Evolutionary conservation across 257 asterid species (phyloP).

Genomic region (Sherardia arvensis): DNA sequence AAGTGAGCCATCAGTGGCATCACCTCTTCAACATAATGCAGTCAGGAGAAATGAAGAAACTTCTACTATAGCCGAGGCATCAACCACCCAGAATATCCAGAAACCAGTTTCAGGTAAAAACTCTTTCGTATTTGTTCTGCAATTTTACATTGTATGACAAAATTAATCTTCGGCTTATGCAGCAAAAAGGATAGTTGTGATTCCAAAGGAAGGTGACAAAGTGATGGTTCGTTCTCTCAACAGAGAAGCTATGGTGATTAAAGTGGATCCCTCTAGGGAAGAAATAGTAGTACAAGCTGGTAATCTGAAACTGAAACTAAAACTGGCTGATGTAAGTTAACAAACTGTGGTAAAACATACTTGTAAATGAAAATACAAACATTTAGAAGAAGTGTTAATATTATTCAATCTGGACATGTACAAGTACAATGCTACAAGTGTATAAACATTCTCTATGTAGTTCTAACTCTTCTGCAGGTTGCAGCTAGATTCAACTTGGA

Average conservation of each 20-base stretch:
- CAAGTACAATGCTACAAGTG: not conserved
- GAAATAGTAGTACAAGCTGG: conserved; percentile 82
- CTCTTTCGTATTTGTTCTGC: not conserved
- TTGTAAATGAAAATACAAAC: not conserved
- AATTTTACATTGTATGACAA: not conserved
- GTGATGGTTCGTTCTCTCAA: conserved; percentile 74
- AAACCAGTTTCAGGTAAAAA: conserved; percentile 41
- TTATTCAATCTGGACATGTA: not conserved
- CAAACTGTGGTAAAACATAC: not conserved
- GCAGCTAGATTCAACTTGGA: conserved; percentile 23
- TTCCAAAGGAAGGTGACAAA: conserved; percentile 69
- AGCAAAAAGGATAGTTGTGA: conserved; percentile 31
- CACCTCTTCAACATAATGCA: conserved; percentile 10
- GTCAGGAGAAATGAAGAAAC: conserved; percentile 14
- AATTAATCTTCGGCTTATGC: conserved; percentile 2
- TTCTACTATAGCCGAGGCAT: conserved; percentile 20
- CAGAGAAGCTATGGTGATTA: conserved; percentile 53
- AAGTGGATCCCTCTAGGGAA: conserved; percentile 56
- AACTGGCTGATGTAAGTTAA: conserved; percentile 36
- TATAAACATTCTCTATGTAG: not conserved
- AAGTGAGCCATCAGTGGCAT: conserved; percentile 3
- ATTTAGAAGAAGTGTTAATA: not conserved
- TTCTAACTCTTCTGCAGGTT: not conserved
- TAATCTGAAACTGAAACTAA: conserved; percentile 66
- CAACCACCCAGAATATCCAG: conserved; percentile 17